These are phyloP conservation scores for Penicillium hordei DNA, from an alignment of 2,329 filamentous ascomycete genomes.

Conservation along the genomic window DNA sequence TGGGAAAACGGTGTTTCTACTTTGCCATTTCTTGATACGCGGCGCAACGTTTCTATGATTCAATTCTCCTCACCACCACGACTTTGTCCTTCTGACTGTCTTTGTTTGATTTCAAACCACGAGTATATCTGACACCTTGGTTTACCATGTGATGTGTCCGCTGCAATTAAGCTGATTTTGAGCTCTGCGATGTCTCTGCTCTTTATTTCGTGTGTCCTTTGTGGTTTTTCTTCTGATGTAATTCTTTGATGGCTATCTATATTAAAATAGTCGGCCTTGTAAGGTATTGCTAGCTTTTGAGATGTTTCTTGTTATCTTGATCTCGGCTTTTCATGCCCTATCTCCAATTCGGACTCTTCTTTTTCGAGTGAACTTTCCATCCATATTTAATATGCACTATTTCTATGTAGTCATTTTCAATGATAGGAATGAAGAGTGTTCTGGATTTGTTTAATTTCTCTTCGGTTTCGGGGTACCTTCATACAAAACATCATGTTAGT, in stretches of 20 bases:
- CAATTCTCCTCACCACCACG: slow-evolving; percentile 1
- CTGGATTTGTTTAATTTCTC: neutral
- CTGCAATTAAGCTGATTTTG: neutral
- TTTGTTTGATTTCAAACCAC: slow-evolving; percentile 6
- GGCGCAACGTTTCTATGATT: slow-evolving; percentile 15
- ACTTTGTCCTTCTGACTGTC: slow-evolving; percentile 1
- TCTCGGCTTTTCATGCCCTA: neutral
- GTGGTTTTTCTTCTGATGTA: slow-evolving; percentile 16
- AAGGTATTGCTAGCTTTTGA: slow-evolving; percentile 6
- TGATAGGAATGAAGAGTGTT: neutral
- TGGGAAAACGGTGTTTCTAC: slow-evolving; percentile 27
- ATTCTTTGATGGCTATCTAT: slow-evolving; percentile 8
- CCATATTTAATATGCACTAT: neutral
- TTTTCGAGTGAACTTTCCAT: neutral
- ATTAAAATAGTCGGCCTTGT: neutral
- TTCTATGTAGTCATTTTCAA: neutral
- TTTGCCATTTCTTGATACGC: slow-evolving; percentile 11
- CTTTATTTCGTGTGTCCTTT: neutral
- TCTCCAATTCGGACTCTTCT: neutral
- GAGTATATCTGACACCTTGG: neutral
- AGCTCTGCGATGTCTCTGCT: neutral
- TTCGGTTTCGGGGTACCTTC: neutral
- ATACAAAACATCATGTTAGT: neutral
- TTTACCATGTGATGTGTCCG: neutral
- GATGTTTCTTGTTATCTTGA: neutral